Evolutionary conservation across 192 early-diverging fungal species (phyloP).

Genomic region (Podila verticillata): DNA sequence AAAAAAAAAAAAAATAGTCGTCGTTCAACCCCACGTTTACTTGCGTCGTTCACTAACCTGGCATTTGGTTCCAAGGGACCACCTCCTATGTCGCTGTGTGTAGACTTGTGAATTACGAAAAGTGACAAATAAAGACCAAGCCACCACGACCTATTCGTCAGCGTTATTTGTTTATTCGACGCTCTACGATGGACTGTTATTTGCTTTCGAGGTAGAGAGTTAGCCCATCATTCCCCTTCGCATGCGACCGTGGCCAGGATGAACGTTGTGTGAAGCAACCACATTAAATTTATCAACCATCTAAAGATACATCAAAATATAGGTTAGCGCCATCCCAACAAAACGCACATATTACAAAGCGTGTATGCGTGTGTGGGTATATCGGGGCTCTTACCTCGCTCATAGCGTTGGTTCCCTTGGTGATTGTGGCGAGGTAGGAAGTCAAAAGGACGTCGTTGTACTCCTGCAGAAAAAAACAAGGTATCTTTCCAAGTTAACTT

Average conservation of each 20-base stretch:
- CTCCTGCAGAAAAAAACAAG: conserved; percentile 60
- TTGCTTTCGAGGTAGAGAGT: conserved; percentile 5
- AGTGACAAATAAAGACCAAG: no score
- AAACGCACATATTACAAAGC: background rate
- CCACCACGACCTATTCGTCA: no score
- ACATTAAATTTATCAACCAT: conserved; percentile 50
- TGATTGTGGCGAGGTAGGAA: conserved; percentile 78
- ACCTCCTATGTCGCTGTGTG: no score
- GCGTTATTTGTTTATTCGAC: no score
- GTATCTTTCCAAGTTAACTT: background rate
- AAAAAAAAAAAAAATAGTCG: no score
- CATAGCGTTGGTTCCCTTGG: conserved; percentile 75
- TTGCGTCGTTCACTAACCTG: no score
- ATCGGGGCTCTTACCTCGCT: conserved; percentile 61
- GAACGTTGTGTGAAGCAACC: conserved; percentile 14
- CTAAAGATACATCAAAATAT: conserved; percentile 7
- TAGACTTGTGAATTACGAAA: no score
- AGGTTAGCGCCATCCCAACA: background rate
- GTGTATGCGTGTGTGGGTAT: background rate
- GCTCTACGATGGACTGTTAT: no score
- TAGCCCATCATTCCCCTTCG: conserved; percentile 38
- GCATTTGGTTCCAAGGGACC: no score
- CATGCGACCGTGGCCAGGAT: conserved; percentile 18
- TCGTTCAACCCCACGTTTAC: no score
- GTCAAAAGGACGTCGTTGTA: conserved; percentile 85